phyloP scores from a whole-genome alignment of 805 yeast genomes.

The Vanderwaltozyma tropicalis region DNA sequence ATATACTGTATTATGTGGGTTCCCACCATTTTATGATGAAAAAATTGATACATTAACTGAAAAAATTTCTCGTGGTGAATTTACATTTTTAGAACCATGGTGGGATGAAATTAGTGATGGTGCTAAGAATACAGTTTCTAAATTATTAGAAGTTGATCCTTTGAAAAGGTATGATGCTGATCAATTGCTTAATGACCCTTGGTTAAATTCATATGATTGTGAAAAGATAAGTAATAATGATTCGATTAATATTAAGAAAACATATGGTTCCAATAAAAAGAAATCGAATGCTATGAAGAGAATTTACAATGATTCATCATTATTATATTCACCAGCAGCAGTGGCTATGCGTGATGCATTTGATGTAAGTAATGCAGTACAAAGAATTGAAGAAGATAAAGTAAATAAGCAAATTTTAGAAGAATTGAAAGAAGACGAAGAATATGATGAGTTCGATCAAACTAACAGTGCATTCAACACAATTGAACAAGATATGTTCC shows the following conservation, averaged over 20 bases:
- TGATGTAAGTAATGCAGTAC: conserved; percentile 78
- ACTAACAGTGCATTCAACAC: not conserved
- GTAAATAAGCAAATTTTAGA: conserved; percentile 2
- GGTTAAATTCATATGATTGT: conserved; percentile 37
- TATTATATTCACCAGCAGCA: conserved; percentile 58
- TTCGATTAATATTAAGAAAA: conserved; percentile 4
- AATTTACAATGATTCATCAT: conserved; percentile 13
- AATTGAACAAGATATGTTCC: conserved; percentile 25
- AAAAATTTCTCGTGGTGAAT: conserved; percentile 64
- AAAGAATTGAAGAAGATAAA: conserved; percentile 61
- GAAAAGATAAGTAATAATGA: conserved; percentile 2
- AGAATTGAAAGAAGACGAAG: conserved; percentile 13
- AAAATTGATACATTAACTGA: conserved; percentile 54
- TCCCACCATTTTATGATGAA: conserved; percentile 89
- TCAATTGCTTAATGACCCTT: conserved; percentile 59
- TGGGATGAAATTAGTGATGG: conserved; percentile 73
- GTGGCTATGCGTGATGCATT: conserved; percentile 78
- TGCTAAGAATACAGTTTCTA: conserved; percentile 58
- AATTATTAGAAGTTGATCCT: conserved; percentile 62
- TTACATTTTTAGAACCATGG: conserved; percentile 72
- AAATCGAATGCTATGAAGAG: conserved; percentile 12
- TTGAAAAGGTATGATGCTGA: conserved; percentile 55
- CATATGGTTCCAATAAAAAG: conserved; percentile 8
- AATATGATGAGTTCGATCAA: conserved; percentile 8
- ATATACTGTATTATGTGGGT: conserved; percentile 89